Percentiles rank a stretch among this genome's conserved stretches.
phyloP scores from a whole-genome alignment of 2,329 filamentous ascomycete species.

The Apiospora koreana region DNA sequence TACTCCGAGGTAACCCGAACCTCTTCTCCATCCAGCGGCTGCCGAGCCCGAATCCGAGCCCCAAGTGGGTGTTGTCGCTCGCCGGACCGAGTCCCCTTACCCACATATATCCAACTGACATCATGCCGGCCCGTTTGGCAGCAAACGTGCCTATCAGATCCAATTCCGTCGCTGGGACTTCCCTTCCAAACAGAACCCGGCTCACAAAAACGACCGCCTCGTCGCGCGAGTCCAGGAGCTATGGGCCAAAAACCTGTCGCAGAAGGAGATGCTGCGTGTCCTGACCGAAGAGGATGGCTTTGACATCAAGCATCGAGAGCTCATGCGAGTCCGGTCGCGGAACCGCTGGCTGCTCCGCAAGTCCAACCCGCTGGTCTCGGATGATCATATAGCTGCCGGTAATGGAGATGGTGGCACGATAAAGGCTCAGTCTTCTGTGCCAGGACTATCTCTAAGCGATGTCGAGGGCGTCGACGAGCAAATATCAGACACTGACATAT shows the following conservation, averaged over 20 bases:
- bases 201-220: conserved; percentile 68
- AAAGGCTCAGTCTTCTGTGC: neutral
- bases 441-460: neutral
- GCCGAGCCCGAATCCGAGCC: neutral
- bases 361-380: conserved; percentile 45
- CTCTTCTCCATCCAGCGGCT: neutral
- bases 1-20: conserved; percentile 59
- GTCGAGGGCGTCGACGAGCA: neutral
- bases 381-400: neutral
- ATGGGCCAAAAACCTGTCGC: conserved; percentile 73
- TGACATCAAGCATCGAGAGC: conserved; percentile 68
- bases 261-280: conserved; percentile 72
- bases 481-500: neutral
- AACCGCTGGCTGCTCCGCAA: conserved; percentile 68
- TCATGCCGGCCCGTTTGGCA: conserved; percentile 32
- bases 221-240: conserved; percentile 72
- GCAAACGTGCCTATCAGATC: conserved; percentile 74
- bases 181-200: conserved; percentile 71
- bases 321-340: conserved; percentile 68
- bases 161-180: conserved; percentile 82
- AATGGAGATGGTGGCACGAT: neutral
- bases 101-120: neutral
- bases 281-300: conserved; percentile 72
- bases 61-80: neutral
- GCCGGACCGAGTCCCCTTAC: neutral